Evolutionary conservation across 768 basidiomycete genomes (phyloP).

Genomic region (Suillus americanus): DNA sequence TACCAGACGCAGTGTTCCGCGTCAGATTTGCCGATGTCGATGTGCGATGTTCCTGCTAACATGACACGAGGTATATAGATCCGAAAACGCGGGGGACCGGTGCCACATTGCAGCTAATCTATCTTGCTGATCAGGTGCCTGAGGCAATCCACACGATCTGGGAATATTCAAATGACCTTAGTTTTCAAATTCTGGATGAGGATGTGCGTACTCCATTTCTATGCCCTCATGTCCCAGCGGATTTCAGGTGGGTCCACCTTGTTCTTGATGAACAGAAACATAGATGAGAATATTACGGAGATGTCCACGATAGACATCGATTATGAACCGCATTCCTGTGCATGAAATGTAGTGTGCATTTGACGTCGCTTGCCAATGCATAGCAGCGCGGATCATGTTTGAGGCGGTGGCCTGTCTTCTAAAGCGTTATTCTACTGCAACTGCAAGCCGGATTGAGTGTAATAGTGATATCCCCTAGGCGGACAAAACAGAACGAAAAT

Average conservation of each 20-base stretch:
- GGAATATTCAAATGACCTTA: neutral
- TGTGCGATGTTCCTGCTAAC: constrained; percentile 22
- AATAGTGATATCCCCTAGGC: neutral
- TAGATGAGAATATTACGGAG: neutral
- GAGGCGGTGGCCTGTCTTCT: neutral
- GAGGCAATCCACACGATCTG: neutral
- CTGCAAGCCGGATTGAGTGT: neutral
- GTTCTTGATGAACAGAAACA: neutral
- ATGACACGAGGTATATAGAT: constrained; percentile 18
- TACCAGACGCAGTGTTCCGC: constrained; percentile 12
- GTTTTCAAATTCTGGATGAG: neutral
- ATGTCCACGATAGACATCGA: neutral
- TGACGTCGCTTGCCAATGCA: neutral
- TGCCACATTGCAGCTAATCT: neutral
- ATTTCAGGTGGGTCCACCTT: neutral
- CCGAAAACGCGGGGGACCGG: neutral
- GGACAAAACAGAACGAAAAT: neutral
- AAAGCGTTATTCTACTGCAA: neutral
- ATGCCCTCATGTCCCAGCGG: neutral
- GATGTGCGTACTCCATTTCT: too few species aligned
- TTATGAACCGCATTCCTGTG: neutral
- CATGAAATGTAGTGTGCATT: neutral
- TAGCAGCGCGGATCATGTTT: neutral
- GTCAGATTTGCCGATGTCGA: constrained; percentile 9
- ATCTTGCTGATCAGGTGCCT: neutral